Evolutionary conservation across 441 rosid species (phyloP), one percentile per base, ranked within the genome.

Genomic region (Populus hybrid): DNA sequence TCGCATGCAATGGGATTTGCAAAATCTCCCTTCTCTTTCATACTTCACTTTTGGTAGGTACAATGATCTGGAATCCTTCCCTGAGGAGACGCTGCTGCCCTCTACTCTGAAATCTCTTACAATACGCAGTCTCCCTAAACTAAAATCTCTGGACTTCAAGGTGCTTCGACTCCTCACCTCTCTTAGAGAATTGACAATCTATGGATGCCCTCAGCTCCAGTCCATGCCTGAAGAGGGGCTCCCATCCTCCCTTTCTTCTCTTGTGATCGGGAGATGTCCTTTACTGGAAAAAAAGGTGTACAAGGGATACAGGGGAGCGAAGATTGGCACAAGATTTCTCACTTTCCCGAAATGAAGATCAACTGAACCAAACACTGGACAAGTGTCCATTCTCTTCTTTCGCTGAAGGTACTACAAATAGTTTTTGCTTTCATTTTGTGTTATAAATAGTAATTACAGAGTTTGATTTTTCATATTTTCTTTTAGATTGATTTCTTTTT

Each of bases 61-160:
- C 65, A 50, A 70, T 0, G 79, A 79, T 21, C 30, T 82, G 63
- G 87, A 78, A 50, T 83, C 82, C 78, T 88, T 88, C 80, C 89
- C 88, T 0, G 85, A 79, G 1, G 82, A 81, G 78, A 75, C 75
- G 65, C 76, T 84, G 28, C 75, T 86, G 10, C 91, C 91, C 21
- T 66, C 64, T n/a, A 36, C 77, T 12, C 2, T 87, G 42, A 78
- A 67, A 38, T 81, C 84, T 75, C 79, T 86, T 12, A 36, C 71
- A 38, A 84, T 86, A 63, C 72, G 80, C 34, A 23, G 78, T 16
- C 8, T 87, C 67, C 42, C 75, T 87, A 71, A 30, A 67, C 87
- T 88, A 69, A 59, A 1, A 21, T 40, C 57, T 14, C 28, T 88
- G 75, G 75, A 86, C 32, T 67, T n/a, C 16, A 68, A 30, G 32